Conservation (phyloP, 164 flowering plant genomes). For the Vitis riparia region DNA sequence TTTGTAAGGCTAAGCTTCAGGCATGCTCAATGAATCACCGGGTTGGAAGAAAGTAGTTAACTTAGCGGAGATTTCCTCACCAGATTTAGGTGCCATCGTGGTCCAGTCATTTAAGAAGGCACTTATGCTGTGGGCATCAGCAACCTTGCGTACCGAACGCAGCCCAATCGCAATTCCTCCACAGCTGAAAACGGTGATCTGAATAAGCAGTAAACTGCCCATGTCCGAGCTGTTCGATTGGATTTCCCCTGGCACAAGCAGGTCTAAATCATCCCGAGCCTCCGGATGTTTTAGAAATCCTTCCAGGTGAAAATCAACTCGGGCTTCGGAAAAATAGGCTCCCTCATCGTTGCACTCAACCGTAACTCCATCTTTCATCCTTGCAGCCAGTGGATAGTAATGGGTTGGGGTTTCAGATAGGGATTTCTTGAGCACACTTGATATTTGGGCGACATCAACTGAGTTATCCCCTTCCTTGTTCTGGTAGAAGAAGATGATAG, state of each 20-base stretch:
- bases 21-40: no score
- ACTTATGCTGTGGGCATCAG: not conserved
- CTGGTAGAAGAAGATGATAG: slow-evolving; percentile 22
- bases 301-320: not conserved
- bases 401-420: slow-evolving; percentile 7
- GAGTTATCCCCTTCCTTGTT: not conserved
- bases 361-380: not conserved
- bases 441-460: not conserved
- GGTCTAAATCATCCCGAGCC: no score
- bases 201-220: not conserved
- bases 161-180: slow-evolving; percentile 6
- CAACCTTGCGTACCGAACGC: not conserved
- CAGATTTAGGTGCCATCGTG: not conserved
- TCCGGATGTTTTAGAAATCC: no score
- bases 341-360: slow-evolving; percentile 7
- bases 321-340: slow-evolving; percentile 4
- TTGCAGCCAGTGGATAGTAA: slow-evolving; percentile 25
- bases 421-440: slow-evolving; percentile 13
- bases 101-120: slow-evolving; percentile 1
- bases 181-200: slow-evolving; percentile 2
- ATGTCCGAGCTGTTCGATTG: not conserved
- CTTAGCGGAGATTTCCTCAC: not conserved
- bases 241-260: no score
- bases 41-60: no score
- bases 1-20: no score